phyloP scores from a whole-genome alignment of 2,329 filamentous ascomycete genomes.

The Aspergillus nomiae region DNA sequence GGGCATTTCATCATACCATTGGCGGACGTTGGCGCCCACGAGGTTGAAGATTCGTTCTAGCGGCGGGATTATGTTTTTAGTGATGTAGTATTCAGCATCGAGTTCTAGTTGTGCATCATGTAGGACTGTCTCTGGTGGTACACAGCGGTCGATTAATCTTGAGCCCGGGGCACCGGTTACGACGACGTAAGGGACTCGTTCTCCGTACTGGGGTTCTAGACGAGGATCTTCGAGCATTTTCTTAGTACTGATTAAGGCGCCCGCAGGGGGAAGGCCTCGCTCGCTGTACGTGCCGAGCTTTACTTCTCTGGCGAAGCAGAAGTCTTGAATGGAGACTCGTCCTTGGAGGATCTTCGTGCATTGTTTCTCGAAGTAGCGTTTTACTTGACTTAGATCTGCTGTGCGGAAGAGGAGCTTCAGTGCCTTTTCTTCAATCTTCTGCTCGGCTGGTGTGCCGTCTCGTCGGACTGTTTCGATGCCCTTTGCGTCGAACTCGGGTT shows the following conservation, averaged over 20 bases:
- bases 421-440: constrained; percentile 93
- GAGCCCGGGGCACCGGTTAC: constrained; percentile 84
- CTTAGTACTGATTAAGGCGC: constrained; percentile 82
- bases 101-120: constrained; percentile 75
- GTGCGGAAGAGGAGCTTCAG: constrained; percentile 89
- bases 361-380: constrained; percentile 84
- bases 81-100: constrained; percentile 96
- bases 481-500: constrained; percentile 94
- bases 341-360: constrained; percentile 92
- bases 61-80: constrained; percentile 91
- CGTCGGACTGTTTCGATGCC: constrained; percentile 96
- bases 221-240: constrained; percentile 85
- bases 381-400: constrained; percentile 83
- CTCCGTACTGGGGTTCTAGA: constrained; percentile 89
- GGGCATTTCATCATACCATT: constrained; percentile 97
- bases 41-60: constrained; percentile 96
- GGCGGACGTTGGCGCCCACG: constrained; percentile 84
- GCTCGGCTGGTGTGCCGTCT: constrained; percentile 91
- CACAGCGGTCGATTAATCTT: constrained; percentile 82
- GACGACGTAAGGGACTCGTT: constrained; percentile 93
- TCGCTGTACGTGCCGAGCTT: constrained; percentile 86
- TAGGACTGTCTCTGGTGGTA: constrained; percentile 81
- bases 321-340: constrained; percentile 86
- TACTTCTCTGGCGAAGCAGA: constrained; percentile 93
- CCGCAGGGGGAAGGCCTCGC: constrained; percentile 76